Conservation (phyloP, 148 eudicot genomes). For the Persicaria tinctoria region DNA sequence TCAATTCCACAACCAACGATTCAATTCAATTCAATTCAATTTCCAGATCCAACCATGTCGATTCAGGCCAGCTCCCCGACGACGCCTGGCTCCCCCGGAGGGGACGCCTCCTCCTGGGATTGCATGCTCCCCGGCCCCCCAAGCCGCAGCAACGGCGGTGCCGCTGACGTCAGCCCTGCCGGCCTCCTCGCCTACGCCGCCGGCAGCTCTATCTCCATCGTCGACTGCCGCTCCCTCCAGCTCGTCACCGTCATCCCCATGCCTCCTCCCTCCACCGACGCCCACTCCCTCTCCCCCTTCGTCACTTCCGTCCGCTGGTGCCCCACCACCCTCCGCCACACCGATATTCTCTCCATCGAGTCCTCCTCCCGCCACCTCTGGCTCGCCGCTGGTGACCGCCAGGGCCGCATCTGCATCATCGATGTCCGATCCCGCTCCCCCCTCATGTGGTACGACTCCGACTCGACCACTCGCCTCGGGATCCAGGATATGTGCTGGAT, state of each 20-base stretch:
- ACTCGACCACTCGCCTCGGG: slow-evolving; percentile 35
- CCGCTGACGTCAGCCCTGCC: slow-evolving; percentile 61
- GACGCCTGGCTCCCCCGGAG: slow-evolving; percentile 6
- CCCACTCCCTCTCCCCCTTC: slow-evolving; percentile 60
- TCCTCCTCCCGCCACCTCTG: slow-evolving; percentile 38
- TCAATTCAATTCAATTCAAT: not conserved
- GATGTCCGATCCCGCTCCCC: slow-evolving; percentile 46
- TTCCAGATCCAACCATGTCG: not conserved
- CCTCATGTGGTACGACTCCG: slow-evolving; percentile 35
- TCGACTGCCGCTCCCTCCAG: slow-evolving; percentile 77
- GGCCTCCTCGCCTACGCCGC: slow-evolving; percentile 84
- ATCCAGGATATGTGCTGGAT: slow-evolving; percentile 91
- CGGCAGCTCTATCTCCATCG: slow-evolving; percentile 67
- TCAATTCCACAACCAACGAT: too few relatives aligned
- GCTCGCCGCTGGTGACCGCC: slow-evolving; percentile 84
- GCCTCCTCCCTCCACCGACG: slow-evolving; percentile 52
- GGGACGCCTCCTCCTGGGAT: slow-evolving; percentile 36
- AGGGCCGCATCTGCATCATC: slow-evolving; percentile 63
- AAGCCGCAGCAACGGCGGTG: slow-evolving; percentile 70
- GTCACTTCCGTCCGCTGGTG: slow-evolving; percentile 83
- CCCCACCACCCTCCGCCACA: slow-evolving; percentile 50
- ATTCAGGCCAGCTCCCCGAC: slow-evolving; percentile 1
- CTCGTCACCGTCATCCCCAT: slow-evolving; percentile 68
- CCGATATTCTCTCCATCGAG: slow-evolving; percentile 33
- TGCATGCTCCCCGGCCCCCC: slow-evolving; percentile 87